These are phyloP conservation scores for Ananas comosus DNA, from an alignment of 176 grass and related monocot species.

Conservation along the genomic window DNA sequence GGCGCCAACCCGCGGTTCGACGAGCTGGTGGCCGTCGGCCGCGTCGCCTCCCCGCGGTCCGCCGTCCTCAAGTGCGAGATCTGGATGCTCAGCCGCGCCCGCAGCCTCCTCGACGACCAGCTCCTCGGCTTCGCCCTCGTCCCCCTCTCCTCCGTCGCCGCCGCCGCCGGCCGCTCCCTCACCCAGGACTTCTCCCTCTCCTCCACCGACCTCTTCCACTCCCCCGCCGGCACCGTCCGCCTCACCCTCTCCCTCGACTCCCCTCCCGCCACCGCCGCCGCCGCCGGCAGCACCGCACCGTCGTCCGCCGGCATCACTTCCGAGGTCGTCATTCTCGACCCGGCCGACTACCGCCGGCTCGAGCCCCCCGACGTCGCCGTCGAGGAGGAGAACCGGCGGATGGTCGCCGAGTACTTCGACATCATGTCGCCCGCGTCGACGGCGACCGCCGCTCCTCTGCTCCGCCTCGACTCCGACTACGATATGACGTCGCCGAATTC, in stretches of 20 bases:
- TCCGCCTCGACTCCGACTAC: conserved; percentile 25
- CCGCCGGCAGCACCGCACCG: background rate
- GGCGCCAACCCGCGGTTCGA: conserved; percentile 54
- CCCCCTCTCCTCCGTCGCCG: conserved; percentile 41
- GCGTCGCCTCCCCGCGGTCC: conserved; percentile 5
- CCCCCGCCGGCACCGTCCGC: conserved; percentile 46
- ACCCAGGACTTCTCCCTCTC: conserved; percentile 57
- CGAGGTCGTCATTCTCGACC: conserved; percentile 63
- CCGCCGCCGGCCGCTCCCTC: conserved; percentile 14
- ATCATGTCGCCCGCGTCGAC: conserved; percentile 4
- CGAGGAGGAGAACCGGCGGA: conserved; percentile 57
- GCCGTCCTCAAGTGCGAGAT: conserved; percentile 88
- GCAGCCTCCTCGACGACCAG: conserved; percentile 62
- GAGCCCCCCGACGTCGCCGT: conserved; percentile 59
- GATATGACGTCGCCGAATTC: conserved; percentile 29
- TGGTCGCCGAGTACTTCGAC: conserved; percentile 63
- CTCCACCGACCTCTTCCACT: conserved; percentile 79
- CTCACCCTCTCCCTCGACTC: conserved; percentile 49
- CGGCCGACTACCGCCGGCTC: conserved; percentile 35
- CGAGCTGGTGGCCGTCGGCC: conserved; percentile 35
- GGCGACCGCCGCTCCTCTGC: conserved; percentile 29
- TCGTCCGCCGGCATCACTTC: conserved; percentile 32
- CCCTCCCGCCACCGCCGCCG: background rate
- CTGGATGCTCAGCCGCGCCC: conserved; percentile 72
- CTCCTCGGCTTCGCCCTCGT: conserved; percentile 88